Evolutionary conservation across 2,329 filamentous ascomycete species (phyloP).

Genomic region (Aureobasidium vineae): DNA sequence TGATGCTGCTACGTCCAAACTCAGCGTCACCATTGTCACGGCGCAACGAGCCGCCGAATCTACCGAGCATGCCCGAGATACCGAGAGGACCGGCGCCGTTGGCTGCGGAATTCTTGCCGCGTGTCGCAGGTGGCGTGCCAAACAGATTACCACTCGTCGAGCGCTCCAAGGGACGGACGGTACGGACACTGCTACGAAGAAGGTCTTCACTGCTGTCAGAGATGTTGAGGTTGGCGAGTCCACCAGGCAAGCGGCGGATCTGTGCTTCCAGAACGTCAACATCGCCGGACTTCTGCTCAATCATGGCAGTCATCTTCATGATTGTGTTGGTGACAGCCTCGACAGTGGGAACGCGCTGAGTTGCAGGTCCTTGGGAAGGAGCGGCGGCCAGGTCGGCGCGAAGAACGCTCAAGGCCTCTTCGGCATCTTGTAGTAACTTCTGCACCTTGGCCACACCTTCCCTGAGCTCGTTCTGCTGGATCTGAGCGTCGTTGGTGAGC

Average conservation of each 20-base stretch:
- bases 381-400: slow-evolving; percentile 70
- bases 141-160: slow-evolving; percentile 37
- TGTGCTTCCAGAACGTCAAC: slow-evolving; percentile 87
- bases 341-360: slow-evolving; percentile 68
- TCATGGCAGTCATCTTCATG: slow-evolving; percentile 86
- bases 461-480: slow-evolving; percentile 80
- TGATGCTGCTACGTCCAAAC: slow-evolving; percentile 28
- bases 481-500: slow-evolving; percentile 77
- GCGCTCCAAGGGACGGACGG: slow-evolving; percentile 33
- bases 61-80: slow-evolving; percentile 39
- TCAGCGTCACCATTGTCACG: slow-evolving; percentile 31
- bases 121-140: slow-evolving; percentile 39
- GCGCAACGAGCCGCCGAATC: slow-evolving; percentile 26
- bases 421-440: slow-evolving; percentile 70
- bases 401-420: slow-evolving; percentile 75
- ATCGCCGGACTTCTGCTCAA: slow-evolving; percentile 85
- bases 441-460: slow-evolving; percentile 72
- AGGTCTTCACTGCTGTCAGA: slow-evolving; percentile 36
- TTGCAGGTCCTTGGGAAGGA: slow-evolving; percentile 47
- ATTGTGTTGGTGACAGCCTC: slow-evolving; percentile 92
- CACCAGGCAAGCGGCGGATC: slow-evolving; percentile 64
- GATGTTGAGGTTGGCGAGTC: slow-evolving; percentile 35
- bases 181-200: slow-evolving; percentile 34
- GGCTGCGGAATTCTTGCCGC: slow-evolving; percentile 32
- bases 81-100: slow-evolving; percentile 39